Evolutionary conservation across 163 green algal species (phyloP).

Genomic region (Scenedesmus sp.): DNA sequence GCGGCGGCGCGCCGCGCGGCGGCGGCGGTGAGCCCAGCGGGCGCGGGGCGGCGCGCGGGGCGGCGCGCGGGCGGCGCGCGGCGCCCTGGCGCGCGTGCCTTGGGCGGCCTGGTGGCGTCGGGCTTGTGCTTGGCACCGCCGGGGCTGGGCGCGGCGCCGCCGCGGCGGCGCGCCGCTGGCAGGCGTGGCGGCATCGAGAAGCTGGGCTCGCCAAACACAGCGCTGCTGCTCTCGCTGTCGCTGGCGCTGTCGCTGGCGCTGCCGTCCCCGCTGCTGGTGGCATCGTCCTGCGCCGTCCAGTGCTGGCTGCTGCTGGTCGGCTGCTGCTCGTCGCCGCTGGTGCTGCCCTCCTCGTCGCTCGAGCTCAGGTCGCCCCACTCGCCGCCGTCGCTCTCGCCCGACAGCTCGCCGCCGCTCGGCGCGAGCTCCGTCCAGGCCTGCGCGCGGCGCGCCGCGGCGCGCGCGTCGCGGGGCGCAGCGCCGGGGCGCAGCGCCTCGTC

Average conservation of each 20-base stretch:
- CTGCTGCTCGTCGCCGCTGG: constrained; percentile 14
- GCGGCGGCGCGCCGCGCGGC: no score
- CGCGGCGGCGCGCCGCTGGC: not conserved
- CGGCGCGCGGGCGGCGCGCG: no score
- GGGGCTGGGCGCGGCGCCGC: not conserved
- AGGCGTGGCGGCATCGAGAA: constrained; percentile 16
- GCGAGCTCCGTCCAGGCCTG: constrained; percentile 43
- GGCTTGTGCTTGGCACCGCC: not conserved
- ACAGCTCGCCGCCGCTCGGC: constrained; percentile 1
- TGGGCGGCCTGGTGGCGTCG: no score
- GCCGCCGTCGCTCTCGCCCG: constrained; percentile 14
- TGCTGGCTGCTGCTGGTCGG: constrained; percentile 16
- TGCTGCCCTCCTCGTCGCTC: not conserved
- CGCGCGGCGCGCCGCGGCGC: no score
- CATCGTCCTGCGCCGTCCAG: not conserved
- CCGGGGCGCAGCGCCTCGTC: no score
- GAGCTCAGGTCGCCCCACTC: constrained; percentile 31
- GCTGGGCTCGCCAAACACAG: not conserved
- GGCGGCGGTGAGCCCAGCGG: no score
- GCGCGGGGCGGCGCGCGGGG: no score
- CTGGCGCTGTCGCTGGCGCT: constrained; percentile 2
- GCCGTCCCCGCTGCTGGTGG: not conserved
- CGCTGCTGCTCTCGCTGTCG: constrained; percentile 10
- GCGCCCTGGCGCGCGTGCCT: no score
- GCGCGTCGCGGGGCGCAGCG: no score